Conservation (phyloP, 352 stramenopile genomes). For the Phytophthora pseudosyringae region DNA sequence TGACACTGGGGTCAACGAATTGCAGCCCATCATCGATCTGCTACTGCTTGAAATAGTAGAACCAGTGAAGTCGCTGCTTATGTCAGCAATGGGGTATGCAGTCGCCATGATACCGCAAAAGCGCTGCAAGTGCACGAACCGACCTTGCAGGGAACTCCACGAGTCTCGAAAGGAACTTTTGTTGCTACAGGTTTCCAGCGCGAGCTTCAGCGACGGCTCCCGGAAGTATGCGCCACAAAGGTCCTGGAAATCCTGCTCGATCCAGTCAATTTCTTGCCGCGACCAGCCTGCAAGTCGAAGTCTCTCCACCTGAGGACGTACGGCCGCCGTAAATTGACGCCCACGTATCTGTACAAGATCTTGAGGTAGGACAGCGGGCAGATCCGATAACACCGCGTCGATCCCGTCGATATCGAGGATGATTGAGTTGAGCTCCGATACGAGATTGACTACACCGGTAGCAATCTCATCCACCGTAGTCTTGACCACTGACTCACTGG, state of each 20-base stretch:
- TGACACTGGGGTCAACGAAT: slow-evolving; percentile 1
- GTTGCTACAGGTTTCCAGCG: slow-evolving; percentile 13
- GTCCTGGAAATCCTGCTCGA: slow-evolving; percentile 43
- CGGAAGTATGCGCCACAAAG: slow-evolving; percentile 26
- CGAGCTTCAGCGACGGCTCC: slow-evolving; percentile 23
- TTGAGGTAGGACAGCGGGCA: slow-evolving; percentile 34
- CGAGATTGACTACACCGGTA: slow-evolving; percentile 25
- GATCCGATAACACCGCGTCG: not conserved
- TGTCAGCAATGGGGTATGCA: slow-evolving; percentile 16
- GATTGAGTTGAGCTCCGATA: slow-evolving; percentile 31
- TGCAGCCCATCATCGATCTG: slow-evolving; percentile 1
- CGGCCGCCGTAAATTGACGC: slow-evolving; percentile 21
- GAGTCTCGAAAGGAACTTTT: slow-evolving; percentile 25
- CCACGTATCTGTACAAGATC: slow-evolving; percentile 35
- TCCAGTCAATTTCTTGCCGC: slow-evolving; percentile 39
- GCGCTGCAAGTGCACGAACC: slow-evolving; percentile 28
- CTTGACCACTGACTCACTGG: slow-evolving; percentile 6
- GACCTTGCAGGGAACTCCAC: slow-evolving; percentile 26
- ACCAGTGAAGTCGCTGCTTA: not conserved
- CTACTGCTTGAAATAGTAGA: not conserved
- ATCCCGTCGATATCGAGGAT: slow-evolving; percentile 22
- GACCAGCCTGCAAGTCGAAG: slow-evolving; percentile 31
- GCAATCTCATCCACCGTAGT: slow-evolving; percentile 31
- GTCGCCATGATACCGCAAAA: slow-evolving; percentile 39
- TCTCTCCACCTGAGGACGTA: slow-evolving; percentile 30